Conservation (phyloP, 2,329 filamentous ascomycete species). For the Harringtonia aguacate region DNA sequence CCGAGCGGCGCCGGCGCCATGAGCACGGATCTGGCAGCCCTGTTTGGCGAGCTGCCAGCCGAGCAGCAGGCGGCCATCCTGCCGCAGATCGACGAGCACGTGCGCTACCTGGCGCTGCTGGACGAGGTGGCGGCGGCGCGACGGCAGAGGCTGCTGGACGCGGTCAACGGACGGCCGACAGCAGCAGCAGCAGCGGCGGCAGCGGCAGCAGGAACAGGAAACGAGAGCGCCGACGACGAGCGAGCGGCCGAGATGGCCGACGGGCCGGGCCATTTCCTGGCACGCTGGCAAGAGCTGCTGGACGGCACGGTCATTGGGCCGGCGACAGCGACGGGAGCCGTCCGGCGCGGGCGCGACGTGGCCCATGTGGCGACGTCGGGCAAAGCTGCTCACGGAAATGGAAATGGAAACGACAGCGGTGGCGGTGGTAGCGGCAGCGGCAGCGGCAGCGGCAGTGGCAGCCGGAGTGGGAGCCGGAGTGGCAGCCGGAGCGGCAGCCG, state of each 20-base stretch:
- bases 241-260: no score
- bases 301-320: conserved; percentile 57
- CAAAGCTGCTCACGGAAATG: no score
- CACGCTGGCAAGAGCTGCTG: conserved; percentile 60
- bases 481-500: no score
- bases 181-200: conserved; percentile 11
- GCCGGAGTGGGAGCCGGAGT: background rate
- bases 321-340: conserved; percentile 33
- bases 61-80: conserved; percentile 34
- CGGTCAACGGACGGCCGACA: no score
- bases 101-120: conserved; percentile 46
- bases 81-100: conserved; percentile 47
- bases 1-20: conserved; percentile 27
- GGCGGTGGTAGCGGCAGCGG: background rate
- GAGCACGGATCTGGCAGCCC: conserved; percentile 24
- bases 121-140: conserved; percentile 40
- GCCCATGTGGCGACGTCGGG: conserved; percentile 16
- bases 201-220: background rate
- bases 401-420: no score
- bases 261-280: conserved; percentile 63
- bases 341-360: conserved; percentile 44
- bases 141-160: conserved; percentile 46
- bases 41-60: conserved; percentile 35
- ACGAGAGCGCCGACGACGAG: no score
- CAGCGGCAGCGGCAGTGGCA: no score